phyloP scores from a whole-genome alignment of 495 filamentous ascomycete genomes.

The Talaromyces trachyspermus region DNA sequence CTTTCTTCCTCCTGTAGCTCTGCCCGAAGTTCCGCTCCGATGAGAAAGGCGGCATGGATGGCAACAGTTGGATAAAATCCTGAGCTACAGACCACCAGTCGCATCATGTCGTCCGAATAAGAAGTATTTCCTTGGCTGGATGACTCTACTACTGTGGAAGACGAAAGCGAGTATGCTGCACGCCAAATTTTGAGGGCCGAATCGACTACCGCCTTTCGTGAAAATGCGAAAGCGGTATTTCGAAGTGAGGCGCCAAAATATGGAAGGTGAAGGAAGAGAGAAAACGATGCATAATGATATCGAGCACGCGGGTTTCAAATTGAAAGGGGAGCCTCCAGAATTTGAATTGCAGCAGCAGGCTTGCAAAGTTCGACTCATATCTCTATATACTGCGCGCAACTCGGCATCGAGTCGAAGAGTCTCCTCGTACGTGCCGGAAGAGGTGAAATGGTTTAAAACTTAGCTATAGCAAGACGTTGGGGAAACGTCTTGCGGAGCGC shows the following conservation, averaged over 20 bases:
- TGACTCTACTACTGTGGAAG: constrained; percentile 12
- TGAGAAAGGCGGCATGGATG: constrained; percentile 33
- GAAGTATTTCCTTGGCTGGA: no score
- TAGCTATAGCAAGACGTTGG: constrained; percentile 37
- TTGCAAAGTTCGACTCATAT: constrained; percentile 29
- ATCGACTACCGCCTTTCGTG: constrained; percentile 39
- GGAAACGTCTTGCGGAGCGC: constrained; percentile 39
- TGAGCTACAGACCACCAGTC: constrained; percentile 35
- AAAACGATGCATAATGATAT: constrained; percentile 39
- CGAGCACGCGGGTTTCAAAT: constrained; percentile 30
- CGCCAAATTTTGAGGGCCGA: constrained; percentile 43
- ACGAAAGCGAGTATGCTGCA: constrained; percentile 27
- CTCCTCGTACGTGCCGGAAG: constrained; percentile 28
- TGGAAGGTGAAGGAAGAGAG: constrained; percentile 43
- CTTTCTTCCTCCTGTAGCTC: constrained; percentile 46
- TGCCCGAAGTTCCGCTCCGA: constrained; percentile 39
- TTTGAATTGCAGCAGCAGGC: constrained; percentile 14
- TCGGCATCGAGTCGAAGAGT: constrained; percentile 29
- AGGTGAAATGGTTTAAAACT: constrained; percentile 38
- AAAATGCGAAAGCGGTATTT: constrained; percentile 42
- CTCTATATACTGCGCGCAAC: constrained; percentile 26
- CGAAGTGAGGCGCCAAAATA: constrained; percentile 29
- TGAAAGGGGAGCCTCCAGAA: constrained; percentile 14
- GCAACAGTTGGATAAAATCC: constrained; percentile 40
- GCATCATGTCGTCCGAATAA: constrained; percentile 30